Evolutionary conservation across 2,329 filamentous ascomycete species (phyloP).

Genomic region (Zalaria sp.): DNA sequence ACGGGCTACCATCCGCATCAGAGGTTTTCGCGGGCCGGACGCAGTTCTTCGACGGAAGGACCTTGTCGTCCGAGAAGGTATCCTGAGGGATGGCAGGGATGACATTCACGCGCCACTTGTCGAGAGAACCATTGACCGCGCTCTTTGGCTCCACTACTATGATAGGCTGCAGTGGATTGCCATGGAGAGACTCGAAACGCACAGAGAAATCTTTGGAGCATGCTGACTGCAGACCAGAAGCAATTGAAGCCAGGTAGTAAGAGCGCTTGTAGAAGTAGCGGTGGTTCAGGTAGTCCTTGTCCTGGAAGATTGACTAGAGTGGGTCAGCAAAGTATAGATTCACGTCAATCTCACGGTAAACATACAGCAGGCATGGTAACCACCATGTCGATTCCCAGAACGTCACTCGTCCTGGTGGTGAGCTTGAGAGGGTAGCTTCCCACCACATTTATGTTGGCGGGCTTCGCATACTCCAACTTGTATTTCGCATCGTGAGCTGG

Average conservation of each 20-base stretch:
- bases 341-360: no score
- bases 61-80: slow-evolving; percentile 57
- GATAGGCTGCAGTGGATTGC: slow-evolving; percentile 49
- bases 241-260: slow-evolving; percentile 76
- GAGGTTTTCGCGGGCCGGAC: slow-evolving; percentile 43
- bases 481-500: slow-evolving; percentile 67
- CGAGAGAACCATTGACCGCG: not conserved
- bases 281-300: slow-evolving; percentile 87
- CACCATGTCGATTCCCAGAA: slow-evolving; percentile 61
- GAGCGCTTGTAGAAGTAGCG: slow-evolving; percentile 91
- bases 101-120: slow-evolving; percentile 52
- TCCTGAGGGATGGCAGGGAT: slow-evolving; percentile 58
- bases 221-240: slow-evolving; percentile 50
- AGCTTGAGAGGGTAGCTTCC: slow-evolving; percentile 75
- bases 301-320: slow-evolving; percentile 53
- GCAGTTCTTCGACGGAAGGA: slow-evolving; percentile 55
- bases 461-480: slow-evolving; percentile 64
- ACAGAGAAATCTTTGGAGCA: slow-evolving; percentile 44
- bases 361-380: slow-evolving; percentile 58
- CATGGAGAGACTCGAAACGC: slow-evolving; percentile 15
- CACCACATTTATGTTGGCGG: slow-evolving; percentile 68
- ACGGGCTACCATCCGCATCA: slow-evolving; percentile 25
- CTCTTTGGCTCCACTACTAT: slow-evolving; percentile 31
- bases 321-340: no score
- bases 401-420: slow-evolving; percentile 48